Evolutionary conservation across 352 stramenopile genomes (phyloP), one percentile per base, ranked within the genome.

Genomic region (Thalassiosira mediterranea): DNA sequence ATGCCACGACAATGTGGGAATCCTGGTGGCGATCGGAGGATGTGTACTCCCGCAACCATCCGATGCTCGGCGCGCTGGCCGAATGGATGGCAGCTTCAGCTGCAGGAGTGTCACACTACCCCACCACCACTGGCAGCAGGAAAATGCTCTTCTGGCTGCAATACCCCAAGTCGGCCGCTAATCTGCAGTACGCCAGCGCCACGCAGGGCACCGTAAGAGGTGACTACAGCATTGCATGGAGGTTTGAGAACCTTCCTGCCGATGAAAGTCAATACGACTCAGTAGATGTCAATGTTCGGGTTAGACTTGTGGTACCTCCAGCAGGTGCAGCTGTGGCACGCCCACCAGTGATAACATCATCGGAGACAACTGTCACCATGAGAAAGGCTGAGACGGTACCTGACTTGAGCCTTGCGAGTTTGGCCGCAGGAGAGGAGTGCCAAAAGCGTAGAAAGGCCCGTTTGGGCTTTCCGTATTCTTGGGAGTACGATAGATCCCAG

Each of bases 1-100:
- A 86, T 72, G 72, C 72, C 29, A 88, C 76, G 21, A 88, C 81
- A 3, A 31, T 80, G 15, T 88, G 81, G 81, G 76, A 88, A 53
- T 66, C 44, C 59, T 86, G 76, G 71, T 78, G 65, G 48, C 62
- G 66, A 32, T 79, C 71, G 15, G 67, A 83, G 72, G 68, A 75
- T 56, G 72, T 76, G 17, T 84, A 82, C 25, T 81, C 67, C 28
- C 75, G 76, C 38, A 88, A 88, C 42, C 81, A 88, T 46, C 76
- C 78, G 11, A 88, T 88, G 81, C 64, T 88, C 40, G 74, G 81
- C 19, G 74, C 68, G 10, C 53, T 72, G 21, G 73, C 71, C 26
- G 69, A 76, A 34, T 88, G 80, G 80, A 81, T 88, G 59, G 66
- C 65, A 25, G 72, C 68, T 17, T 54, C 72, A 44, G 72, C 72